A percentile compares a stretch with the other conserved stretches of the same genome.
phyloP scores from a whole-genome alignment of 108 stramenopile species.

The Nitzschia sp. region DNA sequence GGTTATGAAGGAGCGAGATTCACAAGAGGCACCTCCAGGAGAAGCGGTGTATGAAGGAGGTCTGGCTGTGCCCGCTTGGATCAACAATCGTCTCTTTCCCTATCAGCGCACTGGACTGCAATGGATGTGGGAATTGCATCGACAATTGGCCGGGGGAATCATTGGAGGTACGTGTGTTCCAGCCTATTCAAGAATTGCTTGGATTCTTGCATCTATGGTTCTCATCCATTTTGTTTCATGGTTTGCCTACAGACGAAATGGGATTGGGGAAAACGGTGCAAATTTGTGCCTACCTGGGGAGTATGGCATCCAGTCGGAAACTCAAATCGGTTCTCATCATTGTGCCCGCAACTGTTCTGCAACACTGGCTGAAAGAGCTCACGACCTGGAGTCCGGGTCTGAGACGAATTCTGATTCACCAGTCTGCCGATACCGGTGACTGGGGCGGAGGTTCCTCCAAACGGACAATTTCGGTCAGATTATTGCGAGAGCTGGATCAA shows the following conservation, averaged over 20 bases:
- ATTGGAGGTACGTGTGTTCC: slow-evolving; percentile 45
- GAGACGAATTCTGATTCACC: slow-evolving; percentile 76
- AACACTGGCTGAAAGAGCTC: slow-evolving; percentile 93
- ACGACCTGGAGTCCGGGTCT: slow-evolving; percentile 89
- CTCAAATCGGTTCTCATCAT: slow-evolving; percentile 78
- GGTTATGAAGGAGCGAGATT: slow-evolving; percentile 72
- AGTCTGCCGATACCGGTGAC: slow-evolving; percentile 69
- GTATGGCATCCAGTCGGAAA: slow-evolving; percentile 73
- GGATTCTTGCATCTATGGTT: background rate
- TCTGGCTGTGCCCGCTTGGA: slow-evolving; percentile 77
- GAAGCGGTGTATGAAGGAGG: slow-evolving; percentile 61
- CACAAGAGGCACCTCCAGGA: slow-evolving; percentile 56
- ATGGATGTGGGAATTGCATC: slow-evolving; percentile 95
- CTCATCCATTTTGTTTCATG: background rate
- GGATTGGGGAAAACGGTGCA: slow-evolving; percentile 94
- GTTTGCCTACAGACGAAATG: slow-evolving; percentile 76
- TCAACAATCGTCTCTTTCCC: slow-evolving; percentile 78
- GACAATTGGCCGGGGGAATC: slow-evolving; percentile 92
- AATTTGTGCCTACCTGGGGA: slow-evolving; percentile 84
- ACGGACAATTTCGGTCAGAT: slow-evolving; percentile 20
- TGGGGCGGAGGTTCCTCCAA: slow-evolving; percentile 27
- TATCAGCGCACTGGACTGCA: slow-evolving; percentile 82
- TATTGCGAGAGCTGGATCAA: slow-evolving; percentile 46
- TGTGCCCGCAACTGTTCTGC: slow-evolving; percentile 90
- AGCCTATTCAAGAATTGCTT: background rate